phyloP scores from a whole-genome alignment of 495 filamentous ascomycete species.

The Penicillium robsamsonii region DNA sequence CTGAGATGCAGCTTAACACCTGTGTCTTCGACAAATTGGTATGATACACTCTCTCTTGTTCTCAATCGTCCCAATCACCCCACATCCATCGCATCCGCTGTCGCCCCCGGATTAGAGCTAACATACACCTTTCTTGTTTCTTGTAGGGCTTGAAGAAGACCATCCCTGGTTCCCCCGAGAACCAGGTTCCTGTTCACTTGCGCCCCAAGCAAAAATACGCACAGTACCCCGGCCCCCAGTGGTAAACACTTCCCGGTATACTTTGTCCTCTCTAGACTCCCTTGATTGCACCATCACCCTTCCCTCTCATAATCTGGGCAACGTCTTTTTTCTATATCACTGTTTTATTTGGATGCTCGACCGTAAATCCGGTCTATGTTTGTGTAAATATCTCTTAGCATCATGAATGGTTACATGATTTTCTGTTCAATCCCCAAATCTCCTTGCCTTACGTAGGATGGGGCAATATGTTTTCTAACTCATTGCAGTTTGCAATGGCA shows the following conservation, averaged over 20 bases:
- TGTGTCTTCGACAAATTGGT: slow-evolving; percentile 97
- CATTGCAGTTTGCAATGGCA: neutral
- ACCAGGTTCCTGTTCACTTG: slow-evolving; percentile 78
- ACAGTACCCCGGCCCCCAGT: slow-evolving; percentile 44
- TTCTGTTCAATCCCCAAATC: slow-evolving; percentile 15
- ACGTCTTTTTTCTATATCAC: slow-evolving; percentile 23
- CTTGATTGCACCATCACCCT: slow-evolving; percentile 14
- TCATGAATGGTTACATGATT: slow-evolving; percentile 40
- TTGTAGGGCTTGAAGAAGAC: slow-evolving; percentile 81
- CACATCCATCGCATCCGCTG: slow-evolving; percentile 4
- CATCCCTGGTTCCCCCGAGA: slow-evolving; percentile 78
- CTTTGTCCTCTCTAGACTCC: slow-evolving; percentile 13
- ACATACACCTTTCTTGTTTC: slow-evolving; percentile 5
- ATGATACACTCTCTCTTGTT: slow-evolving; percentile 30
- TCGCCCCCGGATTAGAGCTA: neutral
- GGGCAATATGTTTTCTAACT: neutral
- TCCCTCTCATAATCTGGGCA: slow-evolving; percentile 17
- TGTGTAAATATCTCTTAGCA: slow-evolving; percentile 50
- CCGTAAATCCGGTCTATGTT: slow-evolving; percentile 28
- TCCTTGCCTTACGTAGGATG: neutral
- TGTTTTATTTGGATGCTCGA: slow-evolving; percentile 26
- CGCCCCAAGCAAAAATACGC: slow-evolving; percentile 76
- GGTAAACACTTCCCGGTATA: slow-evolving; percentile 25
- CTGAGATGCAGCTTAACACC: slow-evolving; percentile 79
- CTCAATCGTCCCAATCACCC: neutral